These are phyloP conservation scores for Botrytis elliptica DNA, from an alignment of 2,329 filamentous ascomycete genomes.

Conservation along the genomic window DNA sequence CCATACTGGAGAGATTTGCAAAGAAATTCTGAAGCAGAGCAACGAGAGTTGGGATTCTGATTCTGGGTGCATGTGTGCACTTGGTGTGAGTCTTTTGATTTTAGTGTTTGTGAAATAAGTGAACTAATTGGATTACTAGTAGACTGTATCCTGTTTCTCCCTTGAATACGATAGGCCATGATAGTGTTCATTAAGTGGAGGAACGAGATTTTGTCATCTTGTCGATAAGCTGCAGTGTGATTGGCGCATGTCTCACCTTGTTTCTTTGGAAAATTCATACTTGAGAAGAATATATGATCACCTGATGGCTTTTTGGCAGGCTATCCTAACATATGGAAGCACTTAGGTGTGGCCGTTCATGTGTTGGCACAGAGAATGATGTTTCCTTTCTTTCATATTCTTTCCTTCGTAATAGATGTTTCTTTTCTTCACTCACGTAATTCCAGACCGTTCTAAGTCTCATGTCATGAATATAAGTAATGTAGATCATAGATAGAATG, in stretches of 20 bases:
- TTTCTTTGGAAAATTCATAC: fast-evolving
- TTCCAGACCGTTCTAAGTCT: neutral
- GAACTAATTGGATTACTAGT: neutral
- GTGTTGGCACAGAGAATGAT: neutral
- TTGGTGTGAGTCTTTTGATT: neutral
- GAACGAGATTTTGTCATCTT: neutral
- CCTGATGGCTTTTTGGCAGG: neutral
- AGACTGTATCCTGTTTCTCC: neutral
- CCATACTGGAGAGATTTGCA: neutral
- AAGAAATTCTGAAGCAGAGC: neutral
- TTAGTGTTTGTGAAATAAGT: neutral
- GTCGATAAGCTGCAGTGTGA: neutral
- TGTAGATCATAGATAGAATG: neutral
- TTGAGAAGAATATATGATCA: neutral
- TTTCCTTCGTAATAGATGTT: neutral
- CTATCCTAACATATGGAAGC: fast-evolving
- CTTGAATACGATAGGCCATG: neutral
- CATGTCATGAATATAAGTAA: neutral
- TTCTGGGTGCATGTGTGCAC: neutral
- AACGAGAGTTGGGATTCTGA: neutral
- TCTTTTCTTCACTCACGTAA: neutral
- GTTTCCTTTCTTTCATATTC: neutral
- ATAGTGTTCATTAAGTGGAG: neutral
- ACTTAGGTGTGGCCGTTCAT: neutral
- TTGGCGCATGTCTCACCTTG: neutral